These are phyloP conservation scores for Helotiales sp. DNA, from an alignment of 2,329 filamentous ascomycete genomes.

Conservation along the genomic window DNA sequence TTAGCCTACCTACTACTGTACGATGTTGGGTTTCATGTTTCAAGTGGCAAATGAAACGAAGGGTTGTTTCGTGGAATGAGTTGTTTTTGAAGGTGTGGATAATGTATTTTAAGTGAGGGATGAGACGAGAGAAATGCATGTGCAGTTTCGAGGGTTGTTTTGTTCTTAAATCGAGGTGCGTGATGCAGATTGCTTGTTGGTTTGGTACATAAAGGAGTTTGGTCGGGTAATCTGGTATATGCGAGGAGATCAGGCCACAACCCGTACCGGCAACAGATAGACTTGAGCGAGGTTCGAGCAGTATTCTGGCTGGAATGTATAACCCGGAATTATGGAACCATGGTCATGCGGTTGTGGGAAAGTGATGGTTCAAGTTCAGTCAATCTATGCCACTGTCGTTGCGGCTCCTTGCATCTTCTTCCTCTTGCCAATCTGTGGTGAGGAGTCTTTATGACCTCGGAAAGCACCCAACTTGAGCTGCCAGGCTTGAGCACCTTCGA, in stretches of 20 bases:
- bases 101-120: neutral
- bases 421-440: neutral
- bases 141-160: neutral
- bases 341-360: neutral
- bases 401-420: neutral
- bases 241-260: neutral
- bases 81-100: no score
- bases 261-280: neutral
- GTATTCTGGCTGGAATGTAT: neutral
- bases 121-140: neutral
- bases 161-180: neutral
- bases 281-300: neutral
- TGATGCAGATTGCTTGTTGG: neutral
- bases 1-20: no score
- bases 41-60: neutral
- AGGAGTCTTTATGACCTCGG: neutral
- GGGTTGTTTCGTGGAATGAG: neutral
- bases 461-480: neutral
- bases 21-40: neutral
- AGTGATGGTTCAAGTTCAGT: neutral
- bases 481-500: neutral
- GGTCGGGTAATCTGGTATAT: neutral
- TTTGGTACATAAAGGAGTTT: neutral
- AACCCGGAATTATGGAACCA: neutral
- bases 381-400: neutral